These are phyloP conservation scores for Sungouiella thailandica DNA, from an alignment of 805 yeast genomes.

Conservation along the genomic window DNA sequence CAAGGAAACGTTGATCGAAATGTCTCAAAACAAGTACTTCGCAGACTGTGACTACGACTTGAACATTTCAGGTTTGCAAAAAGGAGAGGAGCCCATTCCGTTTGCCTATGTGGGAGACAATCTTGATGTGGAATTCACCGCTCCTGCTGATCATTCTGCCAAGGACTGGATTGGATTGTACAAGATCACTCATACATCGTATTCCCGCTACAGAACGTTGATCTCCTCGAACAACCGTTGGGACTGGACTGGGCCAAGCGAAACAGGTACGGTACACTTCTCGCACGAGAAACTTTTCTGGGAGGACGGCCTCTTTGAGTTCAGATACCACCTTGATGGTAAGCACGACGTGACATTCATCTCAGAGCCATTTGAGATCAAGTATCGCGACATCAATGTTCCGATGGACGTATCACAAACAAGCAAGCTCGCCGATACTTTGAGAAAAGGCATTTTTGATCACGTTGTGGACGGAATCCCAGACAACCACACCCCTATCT, in stretches of 20 bases:
- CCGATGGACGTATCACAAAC: conserved; percentile 29
- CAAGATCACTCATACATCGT: conserved; percentile 54
- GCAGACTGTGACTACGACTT: conserved; percentile 32
- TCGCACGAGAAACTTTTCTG: conserved; percentile 45
- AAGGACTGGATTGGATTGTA: conserved; percentile 79
- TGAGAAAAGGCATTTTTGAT: conserved; percentile 29
- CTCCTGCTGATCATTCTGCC: conserved; percentile 44
- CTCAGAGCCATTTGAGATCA: conserved; percentile 63
- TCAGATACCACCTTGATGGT: conserved; percentile 63
- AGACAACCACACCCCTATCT: conserved; percentile 24
- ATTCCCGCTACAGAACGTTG: conserved; percentile 50
- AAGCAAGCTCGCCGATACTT: conserved; percentile 22
- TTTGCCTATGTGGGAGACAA: conserved; percentile 45
- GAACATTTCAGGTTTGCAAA: conserved; percentile 18
- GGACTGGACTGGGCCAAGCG: conserved; percentile 40
- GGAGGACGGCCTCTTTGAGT: conserved; percentile 69
- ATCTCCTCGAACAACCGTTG: conserved; percentile 66
- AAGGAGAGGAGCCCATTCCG: conserved; percentile 7
- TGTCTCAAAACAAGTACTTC: conserved; percentile 37
- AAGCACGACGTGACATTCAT: conserved; percentile 66
- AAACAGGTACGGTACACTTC: conserved; percentile 47
- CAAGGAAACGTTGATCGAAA: conserved; percentile 31
- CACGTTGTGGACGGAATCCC: conserved; percentile 21
- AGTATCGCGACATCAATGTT: conserved; percentile 34
- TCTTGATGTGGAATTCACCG: conserved; percentile 48